Conservation (phyloP, 1,139 yeast species). For the Saccharomyces uvarum region DNA sequence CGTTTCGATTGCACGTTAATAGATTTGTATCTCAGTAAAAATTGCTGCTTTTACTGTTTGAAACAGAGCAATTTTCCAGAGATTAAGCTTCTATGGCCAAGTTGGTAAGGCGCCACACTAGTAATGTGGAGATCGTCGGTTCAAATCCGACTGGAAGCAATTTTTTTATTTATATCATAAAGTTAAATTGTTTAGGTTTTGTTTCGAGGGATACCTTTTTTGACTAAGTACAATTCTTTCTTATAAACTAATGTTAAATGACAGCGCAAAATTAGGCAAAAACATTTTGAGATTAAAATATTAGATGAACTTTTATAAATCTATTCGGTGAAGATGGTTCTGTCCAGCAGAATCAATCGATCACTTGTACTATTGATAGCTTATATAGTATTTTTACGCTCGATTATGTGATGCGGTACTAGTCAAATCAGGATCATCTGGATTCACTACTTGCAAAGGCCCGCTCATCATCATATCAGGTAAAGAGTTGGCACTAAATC, state of each 20-base stretch:
- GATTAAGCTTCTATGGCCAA: constrained; percentile 36
- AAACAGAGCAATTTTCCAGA: not conserved
- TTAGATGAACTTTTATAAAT: not conserved
- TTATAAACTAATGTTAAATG: not conserved
- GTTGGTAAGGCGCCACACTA: constrained; percentile 40
- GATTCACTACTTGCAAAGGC: constrained; percentile 27
- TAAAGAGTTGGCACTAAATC: constrained; percentile 61
- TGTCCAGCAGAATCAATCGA: not conserved
- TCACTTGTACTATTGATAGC: not conserved
- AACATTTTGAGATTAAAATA: not conserved
- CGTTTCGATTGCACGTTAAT: too few relatives aligned
- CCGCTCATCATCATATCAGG: constrained; percentile 46
- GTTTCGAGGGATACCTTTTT: not conserved
- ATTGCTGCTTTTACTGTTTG: too few relatives aligned
- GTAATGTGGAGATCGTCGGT: constrained; percentile 38
- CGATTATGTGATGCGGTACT: not conserved
- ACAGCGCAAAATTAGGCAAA: not conserved
- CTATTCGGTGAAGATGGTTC: not conserved
- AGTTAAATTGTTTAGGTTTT: constrained; percentile 11
- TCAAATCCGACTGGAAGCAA: constrained; percentile 37
- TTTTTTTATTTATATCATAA: constrained; percentile 11
- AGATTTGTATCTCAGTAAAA: too few relatives aligned
- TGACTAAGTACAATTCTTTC: not conserved
- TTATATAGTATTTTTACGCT: not conserved
- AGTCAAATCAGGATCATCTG: constrained; percentile 15